Evolutionary conservation across 2,329 filamentous ascomycete genomes (phyloP).

Genomic region (Ophiostoma fasciatum): DNA sequence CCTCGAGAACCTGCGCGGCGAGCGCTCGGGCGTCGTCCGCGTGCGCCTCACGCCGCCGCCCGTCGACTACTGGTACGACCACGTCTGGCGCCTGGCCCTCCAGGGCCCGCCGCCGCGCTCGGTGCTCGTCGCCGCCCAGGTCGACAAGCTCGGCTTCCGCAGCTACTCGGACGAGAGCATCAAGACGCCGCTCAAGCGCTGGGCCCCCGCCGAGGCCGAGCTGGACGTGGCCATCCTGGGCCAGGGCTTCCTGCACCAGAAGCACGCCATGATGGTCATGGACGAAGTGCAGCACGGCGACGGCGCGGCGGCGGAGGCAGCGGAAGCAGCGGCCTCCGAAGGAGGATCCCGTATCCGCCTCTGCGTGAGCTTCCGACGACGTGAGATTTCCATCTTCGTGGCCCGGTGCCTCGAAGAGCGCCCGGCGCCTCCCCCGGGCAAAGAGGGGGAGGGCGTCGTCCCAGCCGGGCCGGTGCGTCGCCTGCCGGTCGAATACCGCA

Average conservation of each 20-base stretch:
- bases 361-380: constrained; percentile 6
- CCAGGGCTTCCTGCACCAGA: constrained; percentile 45
- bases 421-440: neutral
- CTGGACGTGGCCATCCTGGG: constrained; percentile 33
- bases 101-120: neutral
- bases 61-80: constrained; percentile 32
- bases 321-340: no score
- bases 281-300: constrained; percentile 22
- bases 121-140: constrained; percentile 1
- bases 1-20: constrained; percentile 26
- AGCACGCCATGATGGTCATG: constrained; percentile 44
- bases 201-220: constrained; percentile 20
- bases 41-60: constrained; percentile 42
- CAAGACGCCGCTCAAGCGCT: constrained; percentile 8
- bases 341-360: no score
- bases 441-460: no score
- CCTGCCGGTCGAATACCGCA: constrained; percentile 20
- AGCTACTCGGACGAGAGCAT: constrained; percentile 1
- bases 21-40: constrained; percentile 25
- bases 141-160: constrained; percentile 7
- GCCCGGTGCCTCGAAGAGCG: constrained; percentile 3
- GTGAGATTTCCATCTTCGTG: constrained; percentile 6
- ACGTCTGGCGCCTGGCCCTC: constrained; percentile 4
- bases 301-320: no score
- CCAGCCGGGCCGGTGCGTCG: no score